Base-by-base conservation (phyloP, 1,284 basidiomycete species). In the Naganishia sp. region DNA sequence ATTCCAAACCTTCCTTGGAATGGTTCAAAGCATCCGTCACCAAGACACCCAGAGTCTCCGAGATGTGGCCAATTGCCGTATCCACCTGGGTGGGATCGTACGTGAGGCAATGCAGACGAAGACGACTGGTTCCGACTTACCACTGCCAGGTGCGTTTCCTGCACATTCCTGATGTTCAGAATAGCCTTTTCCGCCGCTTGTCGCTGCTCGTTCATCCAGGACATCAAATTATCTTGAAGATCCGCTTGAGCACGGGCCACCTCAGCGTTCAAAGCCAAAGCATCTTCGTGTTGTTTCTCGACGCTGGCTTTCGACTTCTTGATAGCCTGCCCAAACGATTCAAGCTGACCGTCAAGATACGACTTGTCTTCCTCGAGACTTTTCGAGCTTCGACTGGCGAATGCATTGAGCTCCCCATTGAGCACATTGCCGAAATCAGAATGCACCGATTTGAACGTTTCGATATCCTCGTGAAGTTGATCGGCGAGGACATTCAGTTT, bases 391-490 rank as follows among this genome's bases (percentile, higher is more conserved):
- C 88, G 85, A 82, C 84, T n/a, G 74, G 78, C 71, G 73, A 88
- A 86, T 35, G 82, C 77, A 54, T 86, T 83, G 1, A 86, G 81
- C 69, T 88, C 85, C 1, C 76, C 70, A 31, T 83, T 83, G 49
- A 94, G 81, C 56, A 81, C 85, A 43, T 79, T 72, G 1, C 78
- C 75, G 55, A 77, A 75, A 21, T 73, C 68, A 23, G 63, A 70
- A 54, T 79, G 77, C 0, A 85, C 80, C 31, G 82, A 83, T 67
- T 87, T 83, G 39, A 80, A 68, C 53, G 72, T 67, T 0, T 81
- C 80, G 6, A 88, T 83, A 9, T 83, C 80, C 65, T 85, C 83
- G 66, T 85, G 77, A 69, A 93, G 88, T 35, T 85, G 85, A 15
- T 85, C 82, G 2, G 93, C 82, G 63, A 84, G 84, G 2, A 82